These are phyloP conservation scores for Protomyces arabidopsidicola DNA, from an alignment of 1,139 yeast genomes.

Conservation along the genomic window DNA sequence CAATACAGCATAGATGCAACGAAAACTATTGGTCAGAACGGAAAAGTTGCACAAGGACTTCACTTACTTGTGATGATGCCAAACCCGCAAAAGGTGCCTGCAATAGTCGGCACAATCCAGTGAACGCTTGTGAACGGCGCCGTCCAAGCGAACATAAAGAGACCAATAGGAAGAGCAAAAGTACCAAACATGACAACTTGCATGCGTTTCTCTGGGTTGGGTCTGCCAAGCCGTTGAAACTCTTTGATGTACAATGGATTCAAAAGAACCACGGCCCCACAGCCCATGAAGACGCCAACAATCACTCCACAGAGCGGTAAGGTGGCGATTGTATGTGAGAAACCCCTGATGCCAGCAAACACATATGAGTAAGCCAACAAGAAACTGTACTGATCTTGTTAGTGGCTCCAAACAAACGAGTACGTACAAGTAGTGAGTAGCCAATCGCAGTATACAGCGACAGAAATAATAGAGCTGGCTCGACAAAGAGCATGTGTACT, in stretches of 20 bases:
- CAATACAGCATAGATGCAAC: slow-evolving; percentile 49
- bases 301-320: slow-evolving; percentile 48
- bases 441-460: slow-evolving; percentile 1
- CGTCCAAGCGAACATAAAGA: slow-evolving; percentile 33
- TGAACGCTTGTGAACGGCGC: slow-evolving; percentile 25
- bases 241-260: slow-evolving; percentile 48
- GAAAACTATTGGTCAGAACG: slow-evolving; percentile 37
- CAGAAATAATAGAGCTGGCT: slow-evolving; percentile 52
- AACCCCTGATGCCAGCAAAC: background rate
- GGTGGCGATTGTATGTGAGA: background rate
- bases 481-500: slow-evolving; percentile 44
- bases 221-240: slow-evolving; percentile 40
- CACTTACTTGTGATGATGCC: slow-evolving; percentile 29
- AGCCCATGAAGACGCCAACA: slow-evolving; percentile 46
- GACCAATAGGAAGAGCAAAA: slow-evolving; percentile 27
- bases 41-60: slow-evolving; percentile 46
- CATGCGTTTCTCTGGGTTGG: slow-evolving; percentile 15
- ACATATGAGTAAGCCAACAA: background rate
- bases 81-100: slow-evolving; percentile 32
- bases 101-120: slow-evolving; percentile 32
- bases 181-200: slow-evolving; percentile 11
- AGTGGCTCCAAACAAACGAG: background rate
- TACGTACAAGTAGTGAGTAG: background rate
- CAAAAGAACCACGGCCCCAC: slow-evolving; percentile 39
- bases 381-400: background rate